phyloP scores from a whole-genome alignment of 352 stramenopile genomes.

The Phytopythium boreale region DNA sequence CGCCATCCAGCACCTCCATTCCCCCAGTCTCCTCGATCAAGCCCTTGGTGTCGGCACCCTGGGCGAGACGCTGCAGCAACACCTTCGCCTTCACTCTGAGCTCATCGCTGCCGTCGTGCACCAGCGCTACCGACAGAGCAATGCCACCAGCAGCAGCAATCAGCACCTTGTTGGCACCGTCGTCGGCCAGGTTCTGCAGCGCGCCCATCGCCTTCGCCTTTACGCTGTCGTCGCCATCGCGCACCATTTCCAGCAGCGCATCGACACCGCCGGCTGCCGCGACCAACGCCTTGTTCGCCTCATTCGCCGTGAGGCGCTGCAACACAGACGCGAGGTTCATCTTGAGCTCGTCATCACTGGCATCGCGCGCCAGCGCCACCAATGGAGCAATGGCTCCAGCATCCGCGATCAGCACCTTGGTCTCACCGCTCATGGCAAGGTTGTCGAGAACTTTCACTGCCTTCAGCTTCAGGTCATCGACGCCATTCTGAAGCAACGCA shows the following conservation, averaged over 20 bases:
- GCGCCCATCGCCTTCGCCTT: background rate
- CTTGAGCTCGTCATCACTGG: background rate
- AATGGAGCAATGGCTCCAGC: background rate
- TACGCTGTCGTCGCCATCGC: background rate
- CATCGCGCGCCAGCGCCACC: background rate
- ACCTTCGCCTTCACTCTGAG: background rate
- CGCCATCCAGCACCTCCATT: background rate
- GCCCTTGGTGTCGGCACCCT: background rate
- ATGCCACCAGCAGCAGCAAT: background rate
- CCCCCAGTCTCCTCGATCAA: too few relatives aligned
- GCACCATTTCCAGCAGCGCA: background rate
- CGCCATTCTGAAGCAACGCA: background rate
- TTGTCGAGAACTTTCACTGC: background rate
- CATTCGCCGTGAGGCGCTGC: background rate
- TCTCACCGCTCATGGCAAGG: background rate
- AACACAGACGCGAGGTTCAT: background rate
- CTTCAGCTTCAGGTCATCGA: background rate
- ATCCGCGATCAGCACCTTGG: background rate
- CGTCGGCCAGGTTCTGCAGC: background rate
- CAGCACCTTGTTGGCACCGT: background rate
- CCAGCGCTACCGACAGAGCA: background rate
- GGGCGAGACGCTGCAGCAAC: background rate
- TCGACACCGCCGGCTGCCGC: background rate
- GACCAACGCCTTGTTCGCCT: background rate
- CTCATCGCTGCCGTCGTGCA: background rate